A percentile compares a stretch with the other conserved stretches of the same genome.
Conservation (phyloP, 73 alveolate species). For the Tetrahymena thermophila region DNA sequence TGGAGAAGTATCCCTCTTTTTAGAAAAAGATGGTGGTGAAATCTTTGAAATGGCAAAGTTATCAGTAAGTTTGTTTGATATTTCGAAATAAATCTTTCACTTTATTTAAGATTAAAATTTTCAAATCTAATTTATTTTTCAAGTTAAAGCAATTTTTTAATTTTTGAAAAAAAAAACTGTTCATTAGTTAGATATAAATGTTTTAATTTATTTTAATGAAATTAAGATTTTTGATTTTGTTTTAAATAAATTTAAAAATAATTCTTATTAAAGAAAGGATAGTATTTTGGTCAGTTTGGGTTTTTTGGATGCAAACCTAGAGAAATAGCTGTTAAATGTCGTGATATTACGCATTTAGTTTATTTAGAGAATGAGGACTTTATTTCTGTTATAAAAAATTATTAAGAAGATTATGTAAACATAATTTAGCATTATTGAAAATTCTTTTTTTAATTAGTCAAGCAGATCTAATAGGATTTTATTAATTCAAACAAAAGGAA, state of each 20-base stretch:
- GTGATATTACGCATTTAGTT: not conserved
- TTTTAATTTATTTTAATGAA: slow-evolving; percentile 47
- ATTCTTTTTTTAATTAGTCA: not conserved
- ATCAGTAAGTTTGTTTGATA: not conserved
- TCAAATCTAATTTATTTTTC: too few species aligned
- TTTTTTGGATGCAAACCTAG: slow-evolving; percentile 73
- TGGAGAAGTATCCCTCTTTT: not conserved
- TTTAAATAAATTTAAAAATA: slow-evolving; percentile 13
- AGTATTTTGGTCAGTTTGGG: slow-evolving; percentile 78
- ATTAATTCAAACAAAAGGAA: not conserved
- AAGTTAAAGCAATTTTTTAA: not conserved
- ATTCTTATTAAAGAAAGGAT: slow-evolving; percentile 49
- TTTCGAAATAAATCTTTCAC: not conserved
- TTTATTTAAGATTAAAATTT: too few species aligned
- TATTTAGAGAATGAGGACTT: not conserved
- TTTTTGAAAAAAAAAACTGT: too few species aligned
- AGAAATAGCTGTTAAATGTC: not conserved
- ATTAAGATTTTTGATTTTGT: slow-evolving; percentile 49
- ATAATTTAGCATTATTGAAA: too few species aligned
- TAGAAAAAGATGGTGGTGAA: not conserved
- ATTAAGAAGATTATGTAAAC: not conserved
- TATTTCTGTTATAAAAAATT: not conserved
- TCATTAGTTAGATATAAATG: too few species aligned
- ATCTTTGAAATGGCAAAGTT: not conserved
- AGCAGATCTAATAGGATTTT: not conserved